Evolutionary conservation across 2,329 filamentous ascomycete genomes (phyloP), one percentile per base, ranked within the genome.

Genomic region (Penicillium crustosum): DNA sequence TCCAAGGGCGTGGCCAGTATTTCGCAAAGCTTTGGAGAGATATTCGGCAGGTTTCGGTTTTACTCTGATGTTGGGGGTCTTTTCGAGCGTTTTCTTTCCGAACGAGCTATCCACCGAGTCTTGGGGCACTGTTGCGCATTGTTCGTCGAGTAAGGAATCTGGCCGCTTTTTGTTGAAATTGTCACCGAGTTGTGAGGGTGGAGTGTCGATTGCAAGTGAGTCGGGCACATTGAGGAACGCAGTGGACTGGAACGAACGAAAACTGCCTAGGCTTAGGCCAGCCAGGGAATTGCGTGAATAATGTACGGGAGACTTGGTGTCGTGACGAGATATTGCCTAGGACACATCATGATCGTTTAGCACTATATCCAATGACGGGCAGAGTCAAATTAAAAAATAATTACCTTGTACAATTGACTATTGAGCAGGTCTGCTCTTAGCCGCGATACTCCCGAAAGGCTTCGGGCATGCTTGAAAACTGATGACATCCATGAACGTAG

Each of bases 401-500:
- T 31, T 62, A 66, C 65, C 61, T 64, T 55, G 50, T 56, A 62
- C 61, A 64, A 65, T 49, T 52, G 54, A 65, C 60, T 65, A 61
- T 63, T 62, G 63, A 67, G 62, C 51, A 69, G 68, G 62, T 68
- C 66, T 62, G 70, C 65, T 69, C 68, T 74, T 63, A 73, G 63
- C 69, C 71, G 72, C 60, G 65, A 63, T 63, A 70, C 66, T 69
- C 72, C 68, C 69, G 67, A 72, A 69, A 69, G 69, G 67, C 68
- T 68, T 62, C 70, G 68, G 60, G 65, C 72, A 75, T 75, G 68
- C 70, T 70, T 74, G 61, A 71, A 68, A 66, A 68, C 73, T 61
- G 70, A 74, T 76, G 74, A 76, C 74, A 76, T 76, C 74, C 74
- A 76, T 76, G 68, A 75, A 75, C 60, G 65, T 66, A 56, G 64